Evolutionary conservation across 192 early-diverging fungal genomes (phyloP).

Genomic region (Rhizophlyctis rosea): DNA sequence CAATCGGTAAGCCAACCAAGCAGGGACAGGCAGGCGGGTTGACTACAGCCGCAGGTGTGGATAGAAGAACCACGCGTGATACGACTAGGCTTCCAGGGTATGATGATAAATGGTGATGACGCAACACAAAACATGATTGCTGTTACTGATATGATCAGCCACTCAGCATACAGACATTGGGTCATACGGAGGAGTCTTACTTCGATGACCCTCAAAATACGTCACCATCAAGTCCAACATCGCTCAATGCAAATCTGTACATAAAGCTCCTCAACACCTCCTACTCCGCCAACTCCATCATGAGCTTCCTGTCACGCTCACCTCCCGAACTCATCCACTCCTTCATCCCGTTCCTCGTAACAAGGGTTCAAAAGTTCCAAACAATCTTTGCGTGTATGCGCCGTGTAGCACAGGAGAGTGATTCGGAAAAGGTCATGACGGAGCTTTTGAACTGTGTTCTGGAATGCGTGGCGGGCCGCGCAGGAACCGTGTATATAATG

Average conservation of each 20-base stretch:
- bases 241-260: constrained; percentile 40
- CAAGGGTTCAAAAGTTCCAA: constrained; percentile 34
- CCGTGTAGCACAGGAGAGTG: constrained; percentile 17
- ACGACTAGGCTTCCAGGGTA: no score
- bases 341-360: constrained; percentile 35
- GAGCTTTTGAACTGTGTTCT: constrained; percentile 27
- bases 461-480: constrained; percentile 20
- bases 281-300: constrained; percentile 22
- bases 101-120: no score
- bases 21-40: no score
- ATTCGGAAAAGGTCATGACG: constrained; percentile 17
- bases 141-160: no score
- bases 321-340: constrained; percentile 18
- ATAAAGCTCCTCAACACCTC: constrained; percentile 42
- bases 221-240: no score
- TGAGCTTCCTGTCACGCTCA: constrained; percentile 24
- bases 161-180: no score
- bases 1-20: no score
- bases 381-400: constrained; percentile 26
- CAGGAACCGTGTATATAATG: constrained; percentile 34
- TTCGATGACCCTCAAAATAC: no score
- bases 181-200: no score
- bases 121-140: no score
- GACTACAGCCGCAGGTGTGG: no score
- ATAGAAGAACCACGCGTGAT: no score